A percentile compares a stretch with the other conserved stretches of the same genome.
phyloP scores from a whole-genome alignment of 2,329 filamentous ascomycete species.

The Periconia sp. region DNA sequence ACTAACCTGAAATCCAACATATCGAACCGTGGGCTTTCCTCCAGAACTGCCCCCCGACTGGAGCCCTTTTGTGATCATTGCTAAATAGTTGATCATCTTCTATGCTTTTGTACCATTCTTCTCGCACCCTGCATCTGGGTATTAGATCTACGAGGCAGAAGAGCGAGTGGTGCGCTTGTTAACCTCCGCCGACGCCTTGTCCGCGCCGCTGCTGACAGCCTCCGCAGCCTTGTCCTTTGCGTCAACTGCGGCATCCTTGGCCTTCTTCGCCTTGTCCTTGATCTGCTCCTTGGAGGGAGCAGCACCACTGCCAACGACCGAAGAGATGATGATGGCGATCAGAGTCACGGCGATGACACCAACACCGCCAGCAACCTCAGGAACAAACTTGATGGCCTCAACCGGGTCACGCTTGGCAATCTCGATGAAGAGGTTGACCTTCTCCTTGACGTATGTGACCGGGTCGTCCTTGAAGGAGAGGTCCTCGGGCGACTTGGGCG shows the following conservation, averaged over 20 bases:
- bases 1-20: slow-evolving; percentile 30
- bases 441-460: slow-evolving; percentile 85
- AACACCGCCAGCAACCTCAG: slow-evolving; percentile 85
- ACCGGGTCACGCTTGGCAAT: slow-evolving; percentile 83
- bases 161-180: slow-evolving; percentile 65
- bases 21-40: slow-evolving; percentile 16
- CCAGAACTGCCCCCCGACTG: slow-evolving; percentile 19
- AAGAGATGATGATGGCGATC: slow-evolving; percentile 71
- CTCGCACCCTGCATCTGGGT: not conserved
- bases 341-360: slow-evolving; percentile 73
- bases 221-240: slow-evolving; percentile 74
- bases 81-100: slow-evolving; percentile 9
- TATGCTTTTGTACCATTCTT: slow-evolving; percentile 4
- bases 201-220: slow-evolving; percentile 65
- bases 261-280: slow-evolving; percentile 76
- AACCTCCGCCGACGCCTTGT: slow-evolving; percentile 75
- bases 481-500: slow-evolving; percentile 73
- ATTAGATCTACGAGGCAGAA: slow-evolving; percentile 32
- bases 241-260: slow-evolving; percentile 72
- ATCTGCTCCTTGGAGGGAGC: slow-evolving; percentile 68
- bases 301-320: slow-evolving; percentile 69
- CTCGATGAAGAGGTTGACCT: slow-evolving; percentile 87
- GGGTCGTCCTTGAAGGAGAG: slow-evolving; percentile 92
- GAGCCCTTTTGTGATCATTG: slow-evolving; percentile 18
- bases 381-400: slow-evolving; percentile 85